Percentiles rank a stretch among this genome's conserved stretches.
These are phyloP conservation scores for Ogataea glucozyma DNA, from an alignment of 805 yeast species.

Conservation along the genomic window DNA sequence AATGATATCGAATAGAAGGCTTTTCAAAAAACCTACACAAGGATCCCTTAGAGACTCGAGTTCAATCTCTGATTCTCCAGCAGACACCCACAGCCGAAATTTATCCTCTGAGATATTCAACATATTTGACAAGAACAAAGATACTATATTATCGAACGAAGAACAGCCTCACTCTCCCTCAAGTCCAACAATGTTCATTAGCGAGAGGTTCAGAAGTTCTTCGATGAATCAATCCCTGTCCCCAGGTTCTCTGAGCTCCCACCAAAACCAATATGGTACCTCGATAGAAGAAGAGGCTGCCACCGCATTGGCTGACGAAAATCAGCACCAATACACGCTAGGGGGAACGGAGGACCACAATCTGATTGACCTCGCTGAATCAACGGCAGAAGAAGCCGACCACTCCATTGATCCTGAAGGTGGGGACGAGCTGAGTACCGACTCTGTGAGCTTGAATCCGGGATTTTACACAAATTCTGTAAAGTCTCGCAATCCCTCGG, in stretches of 20 bases:
- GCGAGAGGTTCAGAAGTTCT: constrained; percentile 23
- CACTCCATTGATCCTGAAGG: not conserved
- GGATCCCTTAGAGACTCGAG: not conserved
- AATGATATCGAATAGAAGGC: constrained; percentile 63
- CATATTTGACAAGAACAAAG: constrained; percentile 6
- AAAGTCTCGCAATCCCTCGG: too few relatives aligned
- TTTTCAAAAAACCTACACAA: constrained; percentile 1
- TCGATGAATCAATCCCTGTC: constrained; percentile 8
- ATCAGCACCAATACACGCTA: not conserved
- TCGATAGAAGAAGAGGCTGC: not conserved
- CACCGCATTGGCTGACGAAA: not conserved
- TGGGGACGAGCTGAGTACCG: too few relatives aligned
- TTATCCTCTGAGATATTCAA: constrained; percentile 10
- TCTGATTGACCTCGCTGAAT: too few relatives aligned
- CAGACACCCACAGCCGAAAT: constrained; percentile 4
- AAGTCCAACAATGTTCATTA: constrained; percentile 30
- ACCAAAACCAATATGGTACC: not conserved
- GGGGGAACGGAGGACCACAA: too few relatives aligned
- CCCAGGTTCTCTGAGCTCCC: constrained; percentile 4
- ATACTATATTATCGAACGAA: constrained; percentile 2
- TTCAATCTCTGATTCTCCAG: not conserved
- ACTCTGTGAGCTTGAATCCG: too few relatives aligned
- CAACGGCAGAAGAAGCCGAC: not conserved
- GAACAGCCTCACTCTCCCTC: constrained; percentile 14
- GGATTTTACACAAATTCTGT: too few relatives aligned